Conservation (phyloP, 164 flowering plant species). For the Amborella trichopoda region DNA sequence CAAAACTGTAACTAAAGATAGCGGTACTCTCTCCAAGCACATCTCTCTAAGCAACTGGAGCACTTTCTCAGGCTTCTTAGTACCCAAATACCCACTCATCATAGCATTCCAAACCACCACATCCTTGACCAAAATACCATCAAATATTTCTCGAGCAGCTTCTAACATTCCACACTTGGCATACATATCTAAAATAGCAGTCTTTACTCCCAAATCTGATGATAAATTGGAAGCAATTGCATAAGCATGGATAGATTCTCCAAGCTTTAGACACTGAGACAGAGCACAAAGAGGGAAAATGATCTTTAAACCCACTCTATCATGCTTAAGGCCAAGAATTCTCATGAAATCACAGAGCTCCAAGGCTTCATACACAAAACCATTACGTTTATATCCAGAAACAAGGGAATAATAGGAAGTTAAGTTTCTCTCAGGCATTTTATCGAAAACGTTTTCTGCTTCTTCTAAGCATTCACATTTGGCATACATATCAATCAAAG, state of each 20-base stretch:
- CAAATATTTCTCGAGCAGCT: conserved; percentile 3
- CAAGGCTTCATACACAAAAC: conserved; percentile 5
- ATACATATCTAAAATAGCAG: conserved; percentile 29
- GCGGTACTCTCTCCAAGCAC: conserved; percentile 1
- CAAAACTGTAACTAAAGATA: conserved; percentile 6
- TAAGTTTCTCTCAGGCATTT: conserved; percentile 7
- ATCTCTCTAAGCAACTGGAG: conserved; percentile 4
- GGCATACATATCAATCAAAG: conserved; percentile 10
- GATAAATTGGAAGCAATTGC: conserved; percentile 3
- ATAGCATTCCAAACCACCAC: conserved; percentile 12
- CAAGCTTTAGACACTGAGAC: conserved; percentile 3
- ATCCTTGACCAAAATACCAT: conserved; percentile 7
- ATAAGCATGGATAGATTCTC: conserved; percentile 11
- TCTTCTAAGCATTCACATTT: conserved; percentile 4
- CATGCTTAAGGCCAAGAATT: conserved; percentile 2
- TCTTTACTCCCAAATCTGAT: conserved; percentile 1
- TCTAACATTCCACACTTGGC: conserved; percentile 27
- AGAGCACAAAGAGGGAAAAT: conserved; percentile 10
- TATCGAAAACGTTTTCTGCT: conserved; percentile 7
- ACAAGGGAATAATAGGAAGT: conserved; percentile 8
- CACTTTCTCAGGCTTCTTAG: conserved; percentile 3
- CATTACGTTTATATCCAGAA: conserved; percentile 5
- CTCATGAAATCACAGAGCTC: conserved; percentile 9
- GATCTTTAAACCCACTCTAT: conserved; percentile 10
- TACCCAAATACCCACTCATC: conserved; percentile 8